These are phyloP conservation scores for Talaromyces ruber DNA, from an alignment of 495 filamentous ascomycete species.

Conservation along the genomic window DNA sequence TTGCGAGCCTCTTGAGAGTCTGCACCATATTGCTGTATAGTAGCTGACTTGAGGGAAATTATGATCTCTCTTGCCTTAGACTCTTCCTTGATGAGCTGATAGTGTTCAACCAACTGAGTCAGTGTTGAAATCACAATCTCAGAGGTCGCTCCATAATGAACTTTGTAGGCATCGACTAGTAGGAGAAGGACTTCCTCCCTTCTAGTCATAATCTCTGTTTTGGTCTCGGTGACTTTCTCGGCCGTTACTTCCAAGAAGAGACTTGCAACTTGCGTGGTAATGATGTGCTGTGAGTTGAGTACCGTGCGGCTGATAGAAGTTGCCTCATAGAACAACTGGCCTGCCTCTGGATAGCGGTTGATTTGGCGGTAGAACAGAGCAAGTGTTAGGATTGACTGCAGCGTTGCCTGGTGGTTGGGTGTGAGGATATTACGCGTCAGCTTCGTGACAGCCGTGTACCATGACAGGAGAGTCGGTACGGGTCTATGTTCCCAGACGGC, in stretches of 20 bases:
- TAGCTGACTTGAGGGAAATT: neutral
- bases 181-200: constrained; percentile 21
- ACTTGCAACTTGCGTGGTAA: constrained; percentile 25
- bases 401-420: constrained; percentile 14
- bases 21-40: constrained; percentile 1
- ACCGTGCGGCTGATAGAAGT: constrained; percentile 18
- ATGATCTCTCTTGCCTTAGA: constrained; percentile 12
- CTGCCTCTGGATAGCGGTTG: constrained; percentile 8
- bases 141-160: constrained; percentile 23
- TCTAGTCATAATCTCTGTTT: constrained; percentile 27
- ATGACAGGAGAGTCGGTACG: constrained; percentile 16
- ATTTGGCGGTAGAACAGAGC: constrained; percentile 17
- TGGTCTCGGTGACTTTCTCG: constrained; percentile 16
- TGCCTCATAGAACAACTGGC: constrained; percentile 15
- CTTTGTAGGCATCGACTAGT: constrained; percentile 27
- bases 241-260: constrained; percentile 24
- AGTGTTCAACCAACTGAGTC: constrained; percentile 25
- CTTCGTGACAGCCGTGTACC: constrained; percentile 19
- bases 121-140: constrained; percentile 21
- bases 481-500: constrained; percentile 22
- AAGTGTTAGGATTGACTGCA: constrained; percentile 20
- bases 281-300: constrained; percentile 16
- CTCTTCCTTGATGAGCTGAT: constrained; percentile 17
- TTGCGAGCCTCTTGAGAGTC: constrained; percentile 3
- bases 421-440: constrained; percentile 19